These are phyloP conservation scores for Lodderomyces orthopsilosis DNA, from an alignment of 1,139 yeast species.

Conservation along the genomic window DNA sequence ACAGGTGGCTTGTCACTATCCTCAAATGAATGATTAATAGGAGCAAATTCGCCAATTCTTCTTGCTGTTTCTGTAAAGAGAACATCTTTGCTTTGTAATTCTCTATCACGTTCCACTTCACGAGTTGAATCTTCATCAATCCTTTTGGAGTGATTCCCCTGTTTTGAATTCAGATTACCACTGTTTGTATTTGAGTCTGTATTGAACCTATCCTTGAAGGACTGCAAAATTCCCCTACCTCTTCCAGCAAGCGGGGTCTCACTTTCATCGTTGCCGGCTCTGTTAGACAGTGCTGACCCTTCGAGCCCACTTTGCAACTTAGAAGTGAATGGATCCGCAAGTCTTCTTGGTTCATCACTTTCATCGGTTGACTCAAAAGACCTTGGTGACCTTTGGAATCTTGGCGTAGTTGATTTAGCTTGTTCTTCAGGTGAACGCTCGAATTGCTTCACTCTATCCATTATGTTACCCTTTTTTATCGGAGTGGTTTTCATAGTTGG, in stretches of 20 bases:
- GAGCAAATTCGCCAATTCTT: not conserved
- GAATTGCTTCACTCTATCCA: conserved; percentile 41
- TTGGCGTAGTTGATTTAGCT: conserved; percentile 6
- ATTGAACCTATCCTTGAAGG: conserved; percentile 31
- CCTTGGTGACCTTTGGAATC: conserved; percentile 2
- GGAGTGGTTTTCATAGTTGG: conserved; percentile 9
- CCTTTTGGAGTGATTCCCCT: not conserved
- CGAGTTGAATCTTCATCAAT: not conserved
- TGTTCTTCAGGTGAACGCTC: conserved; percentile 24
- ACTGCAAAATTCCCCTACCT: conserved; percentile 35
- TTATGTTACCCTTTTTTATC: conserved; percentile 19
- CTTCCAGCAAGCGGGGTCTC: conserved; percentile 11
- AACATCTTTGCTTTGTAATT: conserved; percentile 4
- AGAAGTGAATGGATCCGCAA: conserved; percentile 19
- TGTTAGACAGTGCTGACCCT: conserved; percentile 13
- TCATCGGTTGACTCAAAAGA: conserved; percentile 10
- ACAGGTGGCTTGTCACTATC: not conserved
- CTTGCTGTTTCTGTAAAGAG: conserved; percentile 3
- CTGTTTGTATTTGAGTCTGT: conserved; percentile 9
- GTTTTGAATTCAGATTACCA: conserved; percentile 2
- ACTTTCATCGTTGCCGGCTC: conserved; percentile 5
- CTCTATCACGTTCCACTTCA: not conserved
- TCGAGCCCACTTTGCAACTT: not conserved
- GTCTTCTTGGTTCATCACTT: conserved; percentile 11
- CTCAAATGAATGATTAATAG: not conserved